Evolutionary conservation across 2,329 filamentous ascomycete species (phyloP).

Genomic region (Microcyclospora tardicrescens): DNA sequence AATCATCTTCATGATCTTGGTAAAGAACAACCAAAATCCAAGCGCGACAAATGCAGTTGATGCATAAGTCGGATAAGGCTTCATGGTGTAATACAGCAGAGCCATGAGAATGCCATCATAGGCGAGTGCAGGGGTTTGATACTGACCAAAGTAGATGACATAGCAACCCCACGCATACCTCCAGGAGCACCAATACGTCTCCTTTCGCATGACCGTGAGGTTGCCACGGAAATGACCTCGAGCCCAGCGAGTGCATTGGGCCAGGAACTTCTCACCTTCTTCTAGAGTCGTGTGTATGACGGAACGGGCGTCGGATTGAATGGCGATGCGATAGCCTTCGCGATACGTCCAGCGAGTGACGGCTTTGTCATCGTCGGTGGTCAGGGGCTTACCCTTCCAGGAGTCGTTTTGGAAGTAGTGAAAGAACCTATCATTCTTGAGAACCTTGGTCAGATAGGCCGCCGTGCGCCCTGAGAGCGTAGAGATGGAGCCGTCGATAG

Average conservation of each 20-base stretch:
- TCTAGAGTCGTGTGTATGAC: slow-evolving; percentile 43
- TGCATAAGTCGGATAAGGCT: neutral
- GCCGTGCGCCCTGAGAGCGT: slow-evolving; percentile 46
- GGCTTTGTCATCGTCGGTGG: slow-evolving; percentile 50
- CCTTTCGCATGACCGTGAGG: slow-evolving; percentile 31
- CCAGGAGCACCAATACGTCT: slow-evolving; percentile 19
- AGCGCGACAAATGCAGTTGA: slow-evolving; percentile 5
- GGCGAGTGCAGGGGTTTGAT: slow-evolving; percentile 44
- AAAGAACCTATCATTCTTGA: slow-evolving; percentile 34
- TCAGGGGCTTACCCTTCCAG: slow-evolving; percentile 39
- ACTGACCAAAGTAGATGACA: slow-evolving; percentile 41
- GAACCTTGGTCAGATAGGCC: slow-evolving; percentile 38
- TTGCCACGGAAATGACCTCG: slow-evolving; percentile 48
- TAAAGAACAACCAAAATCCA: slow-evolving; percentile 37
- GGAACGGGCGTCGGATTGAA: slow-evolving; percentile 40
- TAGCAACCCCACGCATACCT: slow-evolving; percentile 42
- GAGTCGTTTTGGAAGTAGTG: slow-evolving; percentile 36
- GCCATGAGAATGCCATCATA: slow-evolving; percentile 36
- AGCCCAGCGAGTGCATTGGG: slow-evolving; percentile 45
- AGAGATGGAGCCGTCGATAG: slow-evolving; percentile 46
- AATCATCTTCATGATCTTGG: slow-evolving; percentile 45
- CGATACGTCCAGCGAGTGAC: slow-evolving; percentile 42
- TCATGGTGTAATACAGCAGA: slow-evolving; percentile 18
- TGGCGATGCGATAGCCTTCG: slow-evolving; percentile 39
- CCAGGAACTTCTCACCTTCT: slow-evolving; percentile 35